Evolutionary conservation across 1,284 basidiomycete genomes (phyloP), one percentile per base, ranked within the genome.

Genomic region (Rugosomyces carneus): DNA sequence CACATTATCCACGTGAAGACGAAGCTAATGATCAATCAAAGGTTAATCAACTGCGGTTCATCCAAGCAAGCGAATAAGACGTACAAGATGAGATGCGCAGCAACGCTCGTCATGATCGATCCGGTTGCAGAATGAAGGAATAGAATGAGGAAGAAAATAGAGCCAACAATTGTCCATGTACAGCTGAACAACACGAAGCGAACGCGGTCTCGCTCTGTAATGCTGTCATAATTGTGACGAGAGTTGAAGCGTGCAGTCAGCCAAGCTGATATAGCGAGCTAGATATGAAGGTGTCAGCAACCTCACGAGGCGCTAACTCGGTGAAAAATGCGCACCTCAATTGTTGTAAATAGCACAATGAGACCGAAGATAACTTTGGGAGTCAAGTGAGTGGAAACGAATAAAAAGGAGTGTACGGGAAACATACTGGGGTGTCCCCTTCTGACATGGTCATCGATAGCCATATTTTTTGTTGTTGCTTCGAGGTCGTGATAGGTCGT

Each of bases 201-300:
- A 6, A 80, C 75, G 32, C 81, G 72, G 58, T 82, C 78, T 40
- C 75, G 75, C 51, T 81, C 75, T 27, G 69, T 60, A 15, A 53
- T 53, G 46, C 56, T 72, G 47, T 67, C 68, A 60, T 68, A 77
- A 66, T 84, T 75, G 63, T 78, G 70, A 52, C 74, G 65, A 24
- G 55, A 42, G 59, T 80, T 76, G 64, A 75, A 88, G 42, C 66
- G 69, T 8, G 78, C 64, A 9, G 72, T 71, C 34, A 89, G 72
- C 78, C 82, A 89, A 20, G 84, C 78, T 4, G 84, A 73, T 50
- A 87, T 75, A 15, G 78, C 65, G 50, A 86, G 70, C 82, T 85
- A 20, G 6, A 31, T n/a, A 13, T 13, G n/a, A 18, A 31, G 18
- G 10, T 36, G 26, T 47, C n/a, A 49, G 38, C 15, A n/a, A 20